Evolutionary conservation across 208 protist species (phyloP).

Genomic region (Zelonia costaricensis): DNA sequence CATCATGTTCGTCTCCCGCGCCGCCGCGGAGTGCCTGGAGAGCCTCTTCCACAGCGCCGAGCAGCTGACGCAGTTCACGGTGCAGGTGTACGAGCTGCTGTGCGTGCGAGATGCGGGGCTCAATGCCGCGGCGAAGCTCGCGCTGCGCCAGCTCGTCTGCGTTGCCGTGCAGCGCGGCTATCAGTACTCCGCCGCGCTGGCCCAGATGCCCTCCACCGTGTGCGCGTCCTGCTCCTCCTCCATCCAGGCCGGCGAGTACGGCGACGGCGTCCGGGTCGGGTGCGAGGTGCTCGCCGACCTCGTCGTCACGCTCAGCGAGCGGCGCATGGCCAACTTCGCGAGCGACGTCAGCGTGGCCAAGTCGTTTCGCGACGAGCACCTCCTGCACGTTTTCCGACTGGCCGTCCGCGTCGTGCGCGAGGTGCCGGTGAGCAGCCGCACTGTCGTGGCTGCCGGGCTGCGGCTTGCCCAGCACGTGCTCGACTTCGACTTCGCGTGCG

Average conservation of each 20-base stretch:
- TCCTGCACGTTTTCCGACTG: slow-evolving; percentile 40
- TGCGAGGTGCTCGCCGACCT: slow-evolving; percentile 31
- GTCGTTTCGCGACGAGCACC: slow-evolving; percentile 48
- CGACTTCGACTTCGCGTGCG: slow-evolving; percentile 33
- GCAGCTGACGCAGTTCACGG: slow-evolving; percentile 30
- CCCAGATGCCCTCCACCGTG: slow-evolving; percentile 28
- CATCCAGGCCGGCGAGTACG: slow-evolving; percentile 1
- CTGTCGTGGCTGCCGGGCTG: slow-evolving; percentile 7
- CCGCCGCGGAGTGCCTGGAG: slow-evolving; percentile 40
- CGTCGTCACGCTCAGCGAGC: slow-evolving; percentile 26
- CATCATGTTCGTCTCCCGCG: slow-evolving; percentile 61
- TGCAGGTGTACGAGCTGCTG: slow-evolving; percentile 23
- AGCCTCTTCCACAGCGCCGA: slow-evolving; percentile 23
- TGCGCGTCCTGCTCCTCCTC: slow-evolving; percentile 19
- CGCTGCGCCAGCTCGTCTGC: slow-evolving; percentile 28
- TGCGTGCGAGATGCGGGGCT: slow-evolving; percentile 15
- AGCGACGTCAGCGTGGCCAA: slow-evolving; percentile 32
- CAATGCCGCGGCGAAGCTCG: slow-evolving; percentile 24
- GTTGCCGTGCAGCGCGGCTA: slow-evolving; percentile 30
- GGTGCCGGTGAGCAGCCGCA: slow-evolving; percentile 16
- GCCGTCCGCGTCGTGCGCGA: slow-evolving; percentile 33
- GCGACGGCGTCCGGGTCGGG: slow-evolving; percentile 22
- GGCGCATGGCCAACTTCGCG: slow-evolving; percentile 23
- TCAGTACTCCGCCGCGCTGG: slow-evolving; percentile 15
- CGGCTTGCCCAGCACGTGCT: slow-evolving; percentile 22